Evolutionary conservation across 2,329 filamentous ascomycete species (phyloP).

Genomic region (Penicillium freii): DNA sequence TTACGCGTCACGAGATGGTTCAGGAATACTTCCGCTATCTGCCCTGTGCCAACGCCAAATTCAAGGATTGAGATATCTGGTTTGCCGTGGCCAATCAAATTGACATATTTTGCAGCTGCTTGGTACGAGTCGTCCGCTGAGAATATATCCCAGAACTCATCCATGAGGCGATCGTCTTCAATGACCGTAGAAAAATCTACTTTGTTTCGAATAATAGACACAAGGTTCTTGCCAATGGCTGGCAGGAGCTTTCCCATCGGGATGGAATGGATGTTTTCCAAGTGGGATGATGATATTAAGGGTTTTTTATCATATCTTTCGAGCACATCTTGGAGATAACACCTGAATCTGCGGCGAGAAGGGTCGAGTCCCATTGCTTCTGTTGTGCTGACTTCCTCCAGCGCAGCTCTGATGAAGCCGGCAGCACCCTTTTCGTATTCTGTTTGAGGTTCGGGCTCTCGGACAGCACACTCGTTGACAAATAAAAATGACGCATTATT

Average conservation of each 20-base stretch:
- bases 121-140: conserved; percentile 5
- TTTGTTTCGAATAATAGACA: conserved; percentile 2
- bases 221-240: conserved; percentile 12
- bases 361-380: not conserved
- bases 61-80: conserved; percentile 27
- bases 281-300: not conserved
- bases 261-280: not conserved
- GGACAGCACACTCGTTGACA: not conserved
- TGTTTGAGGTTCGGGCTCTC: not conserved
- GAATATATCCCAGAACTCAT: conserved; percentile 5
- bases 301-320: not conserved
- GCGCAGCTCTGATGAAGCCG: conserved; percentile 1
- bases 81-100: conserved; percentile 21
- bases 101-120: conserved; percentile 14
- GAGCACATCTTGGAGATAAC: conserved; percentile 4
- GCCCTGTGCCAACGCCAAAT: conserved; percentile 18
- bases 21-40: conserved; percentile 12
- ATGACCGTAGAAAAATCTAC: not conserved
- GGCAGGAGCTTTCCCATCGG: conserved; percentile 10
- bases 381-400: not conserved
- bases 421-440: not conserved
- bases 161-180: not conserved
- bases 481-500: not conserved
- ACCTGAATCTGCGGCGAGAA: conserved; percentile 7
- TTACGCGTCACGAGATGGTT: not conserved